These are phyloP conservation scores for Diplocarpon rosae DNA, from an alignment of 2,329 filamentous ascomycete species.

Conservation along the genomic window DNA sequence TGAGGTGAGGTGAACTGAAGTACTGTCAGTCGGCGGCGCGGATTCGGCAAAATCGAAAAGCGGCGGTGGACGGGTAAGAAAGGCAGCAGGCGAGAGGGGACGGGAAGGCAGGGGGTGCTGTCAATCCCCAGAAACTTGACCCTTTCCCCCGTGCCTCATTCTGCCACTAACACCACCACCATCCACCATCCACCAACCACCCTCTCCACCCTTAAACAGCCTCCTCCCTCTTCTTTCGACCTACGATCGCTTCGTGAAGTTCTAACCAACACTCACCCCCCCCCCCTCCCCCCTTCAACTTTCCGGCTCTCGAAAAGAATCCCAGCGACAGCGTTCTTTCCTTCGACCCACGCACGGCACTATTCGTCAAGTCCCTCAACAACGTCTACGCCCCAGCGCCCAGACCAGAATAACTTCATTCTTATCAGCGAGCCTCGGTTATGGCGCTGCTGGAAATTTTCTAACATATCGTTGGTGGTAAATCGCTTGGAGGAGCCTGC, in stretches of 20 bases:
- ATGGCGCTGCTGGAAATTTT: slow-evolving; percentile 16
- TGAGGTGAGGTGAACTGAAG: too few species aligned
- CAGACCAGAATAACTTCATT: slow-evolving; percentile 3
- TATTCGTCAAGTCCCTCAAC: too few species aligned
- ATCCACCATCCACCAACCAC: background rate
- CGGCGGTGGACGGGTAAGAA: background rate
- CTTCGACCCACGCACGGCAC: background rate
- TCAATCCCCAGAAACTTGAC: too few species aligned
- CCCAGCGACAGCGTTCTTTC: background rate
- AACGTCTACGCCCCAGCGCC: slow-evolving; percentile 3
- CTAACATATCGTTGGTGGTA: slow-evolving; percentile 15
- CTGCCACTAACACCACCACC: background rate
- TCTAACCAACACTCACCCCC: too few species aligned
- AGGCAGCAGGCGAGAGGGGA: background rate
- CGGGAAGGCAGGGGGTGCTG: too few species aligned
- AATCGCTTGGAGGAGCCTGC: slow-evolving; percentile 14
- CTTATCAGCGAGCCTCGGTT: slow-evolving; percentile 9
- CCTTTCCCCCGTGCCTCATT: too few species aligned
- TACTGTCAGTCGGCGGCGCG: too few species aligned
- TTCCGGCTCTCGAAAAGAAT: too few species aligned
- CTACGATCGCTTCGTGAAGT: background rate
- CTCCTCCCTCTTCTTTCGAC: background rate
- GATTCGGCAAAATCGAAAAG: background rate
- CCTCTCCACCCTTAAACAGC: background rate
- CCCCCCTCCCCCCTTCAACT: too few species aligned